Evolutionary conservation across 2,329 filamentous ascomycete genomes (phyloP), one percentile per base, ranked within the genome.

Genomic region (Endoconidiophora laricicola): DNA sequence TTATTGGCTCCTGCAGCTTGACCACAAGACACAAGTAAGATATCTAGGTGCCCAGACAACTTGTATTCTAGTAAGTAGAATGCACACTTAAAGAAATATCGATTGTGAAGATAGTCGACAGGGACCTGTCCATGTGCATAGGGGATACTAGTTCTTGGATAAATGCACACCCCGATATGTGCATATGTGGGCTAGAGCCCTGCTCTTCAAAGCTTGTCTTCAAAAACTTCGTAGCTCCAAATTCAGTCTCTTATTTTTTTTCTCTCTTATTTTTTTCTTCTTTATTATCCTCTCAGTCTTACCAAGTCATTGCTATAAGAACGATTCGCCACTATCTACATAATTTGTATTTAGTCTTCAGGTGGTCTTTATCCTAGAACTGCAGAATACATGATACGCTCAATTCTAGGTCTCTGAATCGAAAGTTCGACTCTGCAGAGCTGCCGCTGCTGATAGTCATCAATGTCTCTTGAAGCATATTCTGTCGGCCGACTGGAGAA

Each of bases 401-500:
- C 2, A 4, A 33, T 3, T 33, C 7, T 12, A 12, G 29, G 29
- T 12, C 42, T 44, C 22, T n/a, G 14, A 36, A 36, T 47, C 45
- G 45, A 47, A 47, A 47, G 45, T 47, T 47, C 45, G 45, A 47
- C 18, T 18, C 37, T 33, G 12, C n/a, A 29, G n/a, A 14, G 22
- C 33, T 16, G n/a, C 10, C 2, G 20, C 43, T 39, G n/a, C n/a
- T 40, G 33, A 16, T 24, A 6, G 9, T 26, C 42, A 50, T 45
- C 39, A 80, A 76, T 65, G 66, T 69, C 74, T 56, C 4, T 4
- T 33, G 29, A 12, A 33, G 29, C 29, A 33, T 33, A 33, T 10
- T 33, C 29, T 10, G 12, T 33, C 29, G 5, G 7, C 12, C 29
- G 29, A 12, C 95, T 95, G 66, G 82, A 91, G 59, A 73, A 74